Evolutionary conservation across 345 rosid species (phyloP).

Genomic region (Boechera stricta): DNA sequence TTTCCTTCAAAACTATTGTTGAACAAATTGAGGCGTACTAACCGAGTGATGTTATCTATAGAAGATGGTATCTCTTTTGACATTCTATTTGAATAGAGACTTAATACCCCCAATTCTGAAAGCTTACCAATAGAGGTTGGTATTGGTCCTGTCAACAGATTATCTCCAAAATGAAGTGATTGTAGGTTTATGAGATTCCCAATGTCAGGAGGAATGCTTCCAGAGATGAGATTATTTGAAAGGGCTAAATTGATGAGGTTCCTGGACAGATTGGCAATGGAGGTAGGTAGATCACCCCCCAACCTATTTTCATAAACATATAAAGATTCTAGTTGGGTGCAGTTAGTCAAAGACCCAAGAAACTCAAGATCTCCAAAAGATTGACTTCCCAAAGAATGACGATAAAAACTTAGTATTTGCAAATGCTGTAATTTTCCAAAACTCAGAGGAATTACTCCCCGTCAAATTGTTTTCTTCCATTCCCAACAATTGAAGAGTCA

Average conservation of each 20-base stretch:
- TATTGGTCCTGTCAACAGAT: conserved; percentile 4
- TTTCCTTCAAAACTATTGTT: conserved; percentile 21
- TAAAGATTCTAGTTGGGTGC: not conserved
- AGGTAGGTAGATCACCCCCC: conserved; percentile 6
- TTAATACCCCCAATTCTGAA: not conserved
- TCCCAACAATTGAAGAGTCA: not conserved
- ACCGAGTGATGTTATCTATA: not conserved
- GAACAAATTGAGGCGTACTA: not conserved
- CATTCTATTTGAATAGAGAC: not conserved
- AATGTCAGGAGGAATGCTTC: conserved; percentile 17
- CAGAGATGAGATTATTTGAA: not conserved
- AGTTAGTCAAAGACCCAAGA: conserved; percentile 1
- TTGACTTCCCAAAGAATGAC: not conserved
- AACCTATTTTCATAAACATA: not conserved
- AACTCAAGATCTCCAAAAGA: conserved; percentile 18
- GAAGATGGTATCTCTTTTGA: conserved; percentile 19
- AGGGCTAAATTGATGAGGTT: not conserved
- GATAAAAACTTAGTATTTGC: fast-evolving
- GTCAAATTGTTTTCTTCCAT: not conserved
- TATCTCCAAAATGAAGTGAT: not conserved
- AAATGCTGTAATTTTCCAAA: not conserved
- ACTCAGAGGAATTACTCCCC: not conserved
- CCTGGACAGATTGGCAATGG: not conserved
- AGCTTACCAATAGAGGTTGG: not conserved
- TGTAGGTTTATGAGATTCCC: conserved; percentile 6